Conservation (phyloP, 2,329 filamentous ascomycete species). For the Domatiomyces catenatus region DNA sequence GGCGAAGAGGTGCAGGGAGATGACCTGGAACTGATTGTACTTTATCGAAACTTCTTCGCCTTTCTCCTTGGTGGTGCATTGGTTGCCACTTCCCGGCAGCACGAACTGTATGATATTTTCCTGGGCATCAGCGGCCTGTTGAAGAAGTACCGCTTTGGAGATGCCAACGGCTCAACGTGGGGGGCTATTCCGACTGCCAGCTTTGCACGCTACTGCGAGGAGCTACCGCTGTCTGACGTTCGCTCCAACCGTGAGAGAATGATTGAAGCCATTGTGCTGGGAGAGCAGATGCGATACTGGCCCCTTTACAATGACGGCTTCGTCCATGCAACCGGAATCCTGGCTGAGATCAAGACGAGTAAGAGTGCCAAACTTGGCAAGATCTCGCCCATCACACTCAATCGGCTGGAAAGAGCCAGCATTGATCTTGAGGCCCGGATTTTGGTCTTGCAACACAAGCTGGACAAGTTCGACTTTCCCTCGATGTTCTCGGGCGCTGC, state of each 20-base stretch:
- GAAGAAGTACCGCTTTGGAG: slow-evolving; percentile 43
- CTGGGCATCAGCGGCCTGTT: slow-evolving; percentile 44
- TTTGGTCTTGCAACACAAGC: slow-evolving; percentile 51
- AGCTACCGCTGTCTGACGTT: slow-evolving; percentile 63
- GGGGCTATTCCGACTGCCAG: slow-evolving; percentile 42
- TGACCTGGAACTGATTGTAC: slow-evolving; percentile 42
- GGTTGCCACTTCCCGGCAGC: slow-evolving; percentile 40
- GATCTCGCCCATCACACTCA: slow-evolving; percentile 55
- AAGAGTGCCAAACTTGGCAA: slow-evolving; percentile 54
- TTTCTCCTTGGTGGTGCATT: slow-evolving; percentile 48
- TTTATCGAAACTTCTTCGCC: slow-evolving; percentile 49
- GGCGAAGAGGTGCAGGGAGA: slow-evolving; percentile 24
- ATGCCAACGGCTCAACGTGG: slow-evolving; percentile 47
- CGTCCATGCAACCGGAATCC: slow-evolving; percentile 77
- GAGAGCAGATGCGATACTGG: slow-evolving; percentile 69
- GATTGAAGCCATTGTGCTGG: slow-evolving; percentile 74
- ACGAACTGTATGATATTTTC: slow-evolving; percentile 45
- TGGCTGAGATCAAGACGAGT: slow-evolving; percentile 53
- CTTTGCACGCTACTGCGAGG: slow-evolving; percentile 51
- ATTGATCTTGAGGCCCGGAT: slow-evolving; percentile 64
- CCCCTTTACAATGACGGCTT: slow-evolving; percentile 83
- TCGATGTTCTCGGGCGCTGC: slow-evolving; percentile 77
- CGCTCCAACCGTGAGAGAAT: slow-evolving; percentile 73
- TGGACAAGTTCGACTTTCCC: slow-evolving; percentile 86
- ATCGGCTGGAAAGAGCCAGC: slow-evolving; percentile 66